Evolutionary conservation across 78 protist genomes (phyloP).

Genomic region (Cavenderia fasciculata): DNA sequence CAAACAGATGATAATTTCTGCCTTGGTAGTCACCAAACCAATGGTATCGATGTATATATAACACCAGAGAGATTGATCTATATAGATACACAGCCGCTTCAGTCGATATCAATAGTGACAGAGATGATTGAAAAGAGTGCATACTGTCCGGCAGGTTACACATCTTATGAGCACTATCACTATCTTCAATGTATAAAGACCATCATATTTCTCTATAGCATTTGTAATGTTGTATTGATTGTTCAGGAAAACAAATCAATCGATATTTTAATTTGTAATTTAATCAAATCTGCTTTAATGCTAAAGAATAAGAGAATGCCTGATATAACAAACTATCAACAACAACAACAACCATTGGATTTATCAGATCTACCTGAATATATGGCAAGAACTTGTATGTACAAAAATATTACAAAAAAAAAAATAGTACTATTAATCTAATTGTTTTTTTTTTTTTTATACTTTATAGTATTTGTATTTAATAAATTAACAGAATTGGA

Average conservation of each 20-base stretch:
- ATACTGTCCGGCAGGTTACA: constrained; percentile 1
- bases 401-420: background rate
- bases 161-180: constrained; percentile 50
- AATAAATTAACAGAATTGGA: constrained; percentile 64
- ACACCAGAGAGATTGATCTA: constrained; percentile 37
- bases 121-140: constrained; percentile 45
- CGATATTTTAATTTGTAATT: constrained; percentile 54
- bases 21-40: constrained; percentile 53
- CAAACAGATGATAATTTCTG: constrained; percentile 53
- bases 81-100: constrained; percentile 58
- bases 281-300: constrained; percentile 43
- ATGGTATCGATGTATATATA: constrained; percentile 43
- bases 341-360: background rate
- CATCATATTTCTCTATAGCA: constrained; percentile 25
- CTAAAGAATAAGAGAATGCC: constrained; percentile 48
- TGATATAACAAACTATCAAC: constrained; percentile 40
- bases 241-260: constrained; percentile 62
- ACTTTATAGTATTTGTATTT: constrained; percentile 35
- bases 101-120: constrained; percentile 48
- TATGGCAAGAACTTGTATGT: constrained; percentile 15
- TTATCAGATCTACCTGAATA: constrained; percentile 18
- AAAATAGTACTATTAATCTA: background rate
- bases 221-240: constrained; percentile 45
- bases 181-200: constrained; percentile 44
- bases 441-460: background rate